phyloP scores from a whole-genome alignment of 2,329 filamentous ascomycete species.

The Xylaria digitata region DNA sequence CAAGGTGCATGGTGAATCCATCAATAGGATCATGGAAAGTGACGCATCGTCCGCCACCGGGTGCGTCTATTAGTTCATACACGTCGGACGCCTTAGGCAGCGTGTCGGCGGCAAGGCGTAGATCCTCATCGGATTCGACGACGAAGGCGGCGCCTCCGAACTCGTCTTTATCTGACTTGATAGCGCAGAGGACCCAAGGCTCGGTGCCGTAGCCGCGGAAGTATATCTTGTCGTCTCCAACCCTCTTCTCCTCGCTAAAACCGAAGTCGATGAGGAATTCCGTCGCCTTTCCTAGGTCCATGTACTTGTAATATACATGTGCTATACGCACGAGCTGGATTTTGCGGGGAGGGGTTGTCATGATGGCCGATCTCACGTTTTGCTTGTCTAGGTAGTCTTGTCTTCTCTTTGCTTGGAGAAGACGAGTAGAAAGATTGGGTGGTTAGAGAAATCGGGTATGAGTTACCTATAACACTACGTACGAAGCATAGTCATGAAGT shows the following conservation, averaged over 20 bases:
- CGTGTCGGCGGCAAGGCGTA: slow-evolving; percentile 60
- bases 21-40: slow-evolving; percentile 65
- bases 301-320: slow-evolving; percentile 62
- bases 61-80: slow-evolving; percentile 60
- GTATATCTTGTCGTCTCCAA: slow-evolving; percentile 59
- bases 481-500: background rate
- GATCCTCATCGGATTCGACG: slow-evolving; percentile 66
- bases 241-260: slow-evolving; percentile 54
- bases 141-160: slow-evolving; percentile 70
- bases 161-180: slow-evolving; percentile 57
- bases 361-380: slow-evolving; percentile 35
- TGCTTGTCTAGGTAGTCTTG: background rate
- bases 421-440: background rate
- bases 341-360: slow-evolving; percentile 44
- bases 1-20: slow-evolving; percentile 67
- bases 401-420: background rate
- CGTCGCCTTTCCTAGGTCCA: slow-evolving; percentile 55
- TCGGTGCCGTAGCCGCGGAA: slow-evolving; percentile 71
- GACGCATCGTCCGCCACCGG: slow-evolving; percentile 65
- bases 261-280: slow-evolving; percentile 62
- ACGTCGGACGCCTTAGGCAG: slow-evolving; percentile 61
- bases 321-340: slow-evolving; percentile 51
- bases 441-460: background rate
- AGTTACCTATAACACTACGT: too few species aligned
- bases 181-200: slow-evolving; percentile 68